Conservation (phyloP, 208 protist genomes). For the Borovskyia barvae region DNA sequence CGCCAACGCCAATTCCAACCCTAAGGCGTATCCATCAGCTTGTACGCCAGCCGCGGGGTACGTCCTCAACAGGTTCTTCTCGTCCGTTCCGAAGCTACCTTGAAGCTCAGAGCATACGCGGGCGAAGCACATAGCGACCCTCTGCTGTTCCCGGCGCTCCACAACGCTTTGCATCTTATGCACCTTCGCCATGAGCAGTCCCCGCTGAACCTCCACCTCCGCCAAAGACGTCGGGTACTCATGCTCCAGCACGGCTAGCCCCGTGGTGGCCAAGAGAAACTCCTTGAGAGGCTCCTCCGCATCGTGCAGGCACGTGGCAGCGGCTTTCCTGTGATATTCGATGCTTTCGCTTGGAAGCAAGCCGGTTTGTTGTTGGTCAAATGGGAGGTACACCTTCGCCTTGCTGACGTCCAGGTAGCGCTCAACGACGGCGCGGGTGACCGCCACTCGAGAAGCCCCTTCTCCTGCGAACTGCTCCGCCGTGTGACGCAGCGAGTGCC, state of each 20-base stretch:
- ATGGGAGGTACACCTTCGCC: slow-evolving; percentile 42
- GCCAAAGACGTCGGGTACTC: slow-evolving; percentile 7
- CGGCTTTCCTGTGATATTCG: slow-evolving; percentile 19
- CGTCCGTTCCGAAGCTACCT: slow-evolving; percentile 27
- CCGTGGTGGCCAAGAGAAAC: slow-evolving; percentile 30
- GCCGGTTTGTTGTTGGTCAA: slow-evolving; percentile 31
- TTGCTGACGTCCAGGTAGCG: slow-evolving; percentile 36
- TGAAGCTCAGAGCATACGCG: slow-evolving; percentile 34
- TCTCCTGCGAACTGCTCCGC: slow-evolving; percentile 24
- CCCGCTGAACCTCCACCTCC: slow-evolving; percentile 8
- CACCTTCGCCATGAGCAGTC: neutral
- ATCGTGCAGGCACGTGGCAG: slow-evolving; percentile 14
- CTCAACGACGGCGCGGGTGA: slow-evolving; percentile 31
- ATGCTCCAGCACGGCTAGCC: slow-evolving; percentile 15
- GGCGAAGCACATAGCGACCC: slow-evolving; percentile 21
- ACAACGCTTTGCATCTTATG: neutral
- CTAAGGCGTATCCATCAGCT: slow-evolving; percentile 25
- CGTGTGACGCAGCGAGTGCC: slow-evolving; percentile 25
- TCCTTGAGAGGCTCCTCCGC: slow-evolving; percentile 24
- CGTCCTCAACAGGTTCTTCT: slow-evolving; percentile 3
- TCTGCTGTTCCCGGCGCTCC: slow-evolving; percentile 16
- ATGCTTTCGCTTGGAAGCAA: slow-evolving; percentile 27
- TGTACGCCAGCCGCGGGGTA: neutral
- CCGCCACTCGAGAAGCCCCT: neutral
- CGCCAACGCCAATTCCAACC: slow-evolving; percentile 27